Evolutionary conservation across 139 green algal species (phyloP), one percentile per base, ranked within the genome.

Genomic region (Chlorella sp.): DNA sequence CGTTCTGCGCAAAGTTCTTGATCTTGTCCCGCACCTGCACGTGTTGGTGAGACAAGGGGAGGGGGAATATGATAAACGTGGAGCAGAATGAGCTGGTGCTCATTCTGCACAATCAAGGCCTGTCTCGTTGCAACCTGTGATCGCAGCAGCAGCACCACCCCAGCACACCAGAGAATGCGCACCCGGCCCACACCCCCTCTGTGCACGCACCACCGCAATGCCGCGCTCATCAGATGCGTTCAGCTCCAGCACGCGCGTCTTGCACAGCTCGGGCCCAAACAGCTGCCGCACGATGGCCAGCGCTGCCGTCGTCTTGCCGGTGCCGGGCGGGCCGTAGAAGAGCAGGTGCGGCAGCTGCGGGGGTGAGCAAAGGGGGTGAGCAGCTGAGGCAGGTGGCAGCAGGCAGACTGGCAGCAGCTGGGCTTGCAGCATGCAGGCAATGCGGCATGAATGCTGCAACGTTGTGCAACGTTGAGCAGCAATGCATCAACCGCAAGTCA

Each of bases 301-400:
- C 51, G 98, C 95, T 25, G 95, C 98, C 70, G 95, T 98, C 0
- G 98, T 99, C 81, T 99, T 99, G 44, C 97, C 97, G 6, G 97
- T 99, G n/a, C 98, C 98, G 34, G 98, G 97, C 3, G 98, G 98
- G 1, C 97, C 98, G 85, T 99, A 99, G 30, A 99, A 91, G 65
- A 99, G 91, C 70, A 99, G 85, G 82, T 99, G 97, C 1, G 97
- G 97, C 57, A 99, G 93, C 82, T 90, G 87, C 81, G 73, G 56
- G 4, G 26, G 44, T 51, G n/a, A 13, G 41, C 20, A 26, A 7
- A 67, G 26, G 67, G 30, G 17, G n/a, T 38, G 44, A 13, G 57
- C 51, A 55, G 72, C n/a, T 1, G 55, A 76, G 2, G 2, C 38
- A 16, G 39, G 38, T 13, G 34, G n/a, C n/a, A 16, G 64, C 47